Evolutionary conservation across 2,329 filamentous ascomycete genomes (phyloP).

Genomic region (Sporothrix pseudoabietina): DNA sequence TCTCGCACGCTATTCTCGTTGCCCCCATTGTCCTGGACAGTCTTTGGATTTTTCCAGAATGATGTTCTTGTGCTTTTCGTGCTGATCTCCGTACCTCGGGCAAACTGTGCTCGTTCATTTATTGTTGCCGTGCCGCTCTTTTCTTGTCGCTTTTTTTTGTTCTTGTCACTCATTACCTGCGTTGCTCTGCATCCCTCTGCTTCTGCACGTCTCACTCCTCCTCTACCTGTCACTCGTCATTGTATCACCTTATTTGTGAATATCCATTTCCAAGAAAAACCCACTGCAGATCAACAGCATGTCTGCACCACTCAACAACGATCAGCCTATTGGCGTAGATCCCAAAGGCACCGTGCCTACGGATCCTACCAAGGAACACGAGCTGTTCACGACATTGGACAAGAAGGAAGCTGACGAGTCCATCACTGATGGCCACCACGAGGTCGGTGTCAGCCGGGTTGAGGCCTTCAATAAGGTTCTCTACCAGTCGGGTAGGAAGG

Average conservation of each 20-base stretch:
- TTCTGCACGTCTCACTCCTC: background rate
- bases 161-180: background rate
- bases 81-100: background rate
- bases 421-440: constrained; percentile 38
- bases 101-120: background rate
- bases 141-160: background rate
- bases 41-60: background rate
- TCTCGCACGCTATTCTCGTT: too few species aligned
- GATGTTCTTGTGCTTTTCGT: background rate
- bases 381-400: background rate
- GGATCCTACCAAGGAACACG: background rate
- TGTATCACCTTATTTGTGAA: background rate
- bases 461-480: constrained; percentile 47
- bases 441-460: constrained; percentile 42
- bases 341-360: constrained; percentile 29
- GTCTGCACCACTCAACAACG: background rate
- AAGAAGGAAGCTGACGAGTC: constrained; percentile 21
- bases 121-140: constrained; percentile 19
- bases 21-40: background rate
- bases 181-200: background rate
- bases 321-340: constrained; percentile 25
- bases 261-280: background rate
- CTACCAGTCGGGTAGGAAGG: constrained; percentile 43
- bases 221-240: too few species aligned
- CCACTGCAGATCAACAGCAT: background rate